phyloP scores from a whole-genome alignment of 2,329 filamentous ascomycete genomes.

The Penicillium rolfsii region DNA sequence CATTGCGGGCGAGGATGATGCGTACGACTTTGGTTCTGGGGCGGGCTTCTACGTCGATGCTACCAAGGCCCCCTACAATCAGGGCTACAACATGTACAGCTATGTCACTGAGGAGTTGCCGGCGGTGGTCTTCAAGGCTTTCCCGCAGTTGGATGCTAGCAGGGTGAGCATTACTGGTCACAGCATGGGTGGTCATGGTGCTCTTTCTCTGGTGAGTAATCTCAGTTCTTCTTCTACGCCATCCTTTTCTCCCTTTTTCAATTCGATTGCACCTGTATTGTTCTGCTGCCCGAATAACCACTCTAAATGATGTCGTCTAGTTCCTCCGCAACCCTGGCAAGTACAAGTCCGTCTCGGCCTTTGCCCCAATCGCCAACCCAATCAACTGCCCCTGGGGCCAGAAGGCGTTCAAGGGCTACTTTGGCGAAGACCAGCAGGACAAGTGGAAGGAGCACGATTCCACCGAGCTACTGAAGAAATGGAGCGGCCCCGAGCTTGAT shows the following conservation, averaged over 20 bases:
- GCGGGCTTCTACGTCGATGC: conserved; percentile 96
- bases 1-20: conserved; percentile 81
- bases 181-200: conserved; percentile 96
- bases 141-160: conserved; percentile 69
- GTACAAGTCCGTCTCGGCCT: conserved; percentile 88
- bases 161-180: conserved; percentile 88
- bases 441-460: conserved; percentile 91
- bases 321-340: conserved; percentile 88
- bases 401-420: conserved; percentile 91
- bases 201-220: conserved; percentile 70
- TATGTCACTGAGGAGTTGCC: conserved; percentile 94
- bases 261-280: no score
- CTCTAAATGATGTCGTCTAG: conserved; percentile 36
- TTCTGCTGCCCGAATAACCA: no score
- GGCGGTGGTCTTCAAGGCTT: conserved; percentile 69
- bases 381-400: conserved; percentile 86
- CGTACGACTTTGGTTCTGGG: conserved; percentile 88
- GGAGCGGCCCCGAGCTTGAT: conserved; percentile 68
- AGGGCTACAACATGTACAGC: conserved; percentile 90
- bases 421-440: conserved; percentile 70
- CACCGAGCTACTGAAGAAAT: conserved; percentile 80
- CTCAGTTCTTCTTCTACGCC: no score
- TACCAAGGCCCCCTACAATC: conserved; percentile 70
- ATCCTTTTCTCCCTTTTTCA: no score
- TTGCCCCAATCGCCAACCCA: conserved; percentile 89